These are phyloP conservation scores for Botrytis cinerea DNA, from an alignment of 2,329 filamentous ascomycete genomes.

Conservation along the genomic window DNA sequence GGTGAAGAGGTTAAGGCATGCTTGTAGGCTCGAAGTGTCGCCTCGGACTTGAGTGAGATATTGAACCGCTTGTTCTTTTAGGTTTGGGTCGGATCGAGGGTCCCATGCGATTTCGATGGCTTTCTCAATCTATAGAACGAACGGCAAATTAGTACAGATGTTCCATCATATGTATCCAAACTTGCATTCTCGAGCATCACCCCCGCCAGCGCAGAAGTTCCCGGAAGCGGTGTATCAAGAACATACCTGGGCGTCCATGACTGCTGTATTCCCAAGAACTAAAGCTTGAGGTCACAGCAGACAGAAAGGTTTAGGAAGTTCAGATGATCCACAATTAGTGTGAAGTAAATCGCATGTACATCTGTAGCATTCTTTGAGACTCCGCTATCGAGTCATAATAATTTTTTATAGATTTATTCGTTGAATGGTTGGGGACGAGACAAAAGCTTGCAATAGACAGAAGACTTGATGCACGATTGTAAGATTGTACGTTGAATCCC, in stretches of 20 bases:
- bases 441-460: not conserved
- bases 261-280: slow-evolving; percentile 25
- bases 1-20: slow-evolving; percentile 83
- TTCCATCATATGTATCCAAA: not conserved
- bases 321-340: slow-evolving; percentile 32
- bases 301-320: slow-evolving; percentile 11
- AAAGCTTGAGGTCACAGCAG: slow-evolving; percentile 24
- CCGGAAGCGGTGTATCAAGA: slow-evolving; percentile 25
- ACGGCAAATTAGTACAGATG: slow-evolving; percentile 27
- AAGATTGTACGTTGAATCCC: not conserved
- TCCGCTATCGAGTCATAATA: slow-evolving; percentile 38
- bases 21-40: slow-evolving; percentile 86
- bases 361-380: slow-evolving; percentile 37
- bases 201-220: not conserved
- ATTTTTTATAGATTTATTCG: slow-evolving; percentile 24
- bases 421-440: slow-evolving; percentile 27
- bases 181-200: not conserved
- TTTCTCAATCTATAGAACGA: slow-evolving; percentile 72
- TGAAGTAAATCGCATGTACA: slow-evolving; percentile 29
- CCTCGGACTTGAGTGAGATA: slow-evolving; percentile 77
- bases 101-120: slow-evolving; percentile 94
- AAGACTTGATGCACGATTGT: not conserved
- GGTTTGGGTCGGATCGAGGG: slow-evolving; percentile 69
- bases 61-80: slow-evolving; percentile 81
- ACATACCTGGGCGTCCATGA: slow-evolving; percentile 42